A percentile compares a stretch with the other conserved stretches of the same genome.
Evolutionary conservation across 257 asterid species (phyloP).

Genomic region (Osmanthus fragrans): DNA sequence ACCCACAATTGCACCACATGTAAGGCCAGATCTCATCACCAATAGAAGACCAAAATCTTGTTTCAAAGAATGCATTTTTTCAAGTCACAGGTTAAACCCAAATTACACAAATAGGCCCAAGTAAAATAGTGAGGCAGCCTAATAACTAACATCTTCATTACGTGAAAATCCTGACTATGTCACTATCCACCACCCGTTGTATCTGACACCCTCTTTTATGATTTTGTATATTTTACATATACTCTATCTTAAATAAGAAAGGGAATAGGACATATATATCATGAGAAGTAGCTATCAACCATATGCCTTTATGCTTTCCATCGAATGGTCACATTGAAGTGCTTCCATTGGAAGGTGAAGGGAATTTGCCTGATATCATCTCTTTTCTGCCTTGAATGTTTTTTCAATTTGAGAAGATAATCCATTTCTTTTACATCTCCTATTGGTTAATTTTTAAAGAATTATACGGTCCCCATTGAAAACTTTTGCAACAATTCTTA

Average conservation of each 20-base stretch:
- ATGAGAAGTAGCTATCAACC: slow-evolving; percentile 16
- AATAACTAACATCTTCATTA: no score
- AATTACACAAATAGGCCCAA: no score
- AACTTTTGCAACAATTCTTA: neutral
- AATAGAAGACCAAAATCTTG: no score
- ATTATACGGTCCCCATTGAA: neutral
- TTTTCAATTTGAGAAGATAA: no score
- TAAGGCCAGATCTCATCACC: no score
- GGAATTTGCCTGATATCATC: slow-evolving; percentile 5
- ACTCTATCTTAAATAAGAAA: neutral
- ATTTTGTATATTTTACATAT: neutral
- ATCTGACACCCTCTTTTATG: slow-evolving; percentile 10
- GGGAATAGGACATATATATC: neutral
- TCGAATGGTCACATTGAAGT: slow-evolving; percentile 48
- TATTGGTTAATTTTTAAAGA: neutral
- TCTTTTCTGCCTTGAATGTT: neutral
- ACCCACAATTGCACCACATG: no score
- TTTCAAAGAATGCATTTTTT: no score
- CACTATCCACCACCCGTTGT: no score
- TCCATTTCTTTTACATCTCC: neutral
- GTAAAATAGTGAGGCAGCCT: no score
- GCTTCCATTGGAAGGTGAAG: slow-evolving; percentile 39
- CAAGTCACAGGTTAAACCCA: no score
- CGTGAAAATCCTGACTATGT: no score
- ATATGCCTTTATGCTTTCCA: slow-evolving; percentile 40